Evolutionary conservation across 108 stramenopile genomes (phyloP).

Genomic region (Fragilariopsis cylindrus): DNA sequence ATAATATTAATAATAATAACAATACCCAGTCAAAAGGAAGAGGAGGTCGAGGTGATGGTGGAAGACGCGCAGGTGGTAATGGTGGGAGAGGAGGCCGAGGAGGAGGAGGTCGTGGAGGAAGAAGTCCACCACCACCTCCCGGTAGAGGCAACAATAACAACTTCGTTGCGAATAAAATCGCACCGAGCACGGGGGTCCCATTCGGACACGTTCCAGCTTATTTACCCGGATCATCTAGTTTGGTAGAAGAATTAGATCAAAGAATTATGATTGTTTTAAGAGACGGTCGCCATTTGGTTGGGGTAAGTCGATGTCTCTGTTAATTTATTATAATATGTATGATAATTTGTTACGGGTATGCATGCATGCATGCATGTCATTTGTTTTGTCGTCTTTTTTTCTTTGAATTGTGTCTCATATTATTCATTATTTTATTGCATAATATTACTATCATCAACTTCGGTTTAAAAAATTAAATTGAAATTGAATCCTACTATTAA

Average conservation of each 20-base stretch:
- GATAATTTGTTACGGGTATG: background rate
- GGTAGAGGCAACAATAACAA: conserved; percentile 4
- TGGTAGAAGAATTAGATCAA: conserved; percentile 93
- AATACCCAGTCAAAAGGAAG: background rate
- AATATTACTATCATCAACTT: background rate
- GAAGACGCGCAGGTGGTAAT: background rate
- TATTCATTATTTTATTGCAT: background rate
- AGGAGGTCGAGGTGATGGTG: background rate
- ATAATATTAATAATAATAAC: background rate
- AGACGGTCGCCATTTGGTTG: conserved; percentile 93
- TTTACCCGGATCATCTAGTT: conserved; percentile 90
- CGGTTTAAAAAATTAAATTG: background rate
- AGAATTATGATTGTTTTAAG: conserved; percentile 85
- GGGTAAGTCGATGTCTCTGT: conserved; percentile 42
- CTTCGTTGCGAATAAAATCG: conserved; percentile 7
- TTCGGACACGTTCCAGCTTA: conserved; percentile 85
- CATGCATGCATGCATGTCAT: background rate
- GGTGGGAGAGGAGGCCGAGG: background rate
- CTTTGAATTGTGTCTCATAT: background rate
- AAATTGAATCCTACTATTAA: background rate
- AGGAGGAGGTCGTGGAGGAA: conserved; percentile 6
- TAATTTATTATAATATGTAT: background rate
- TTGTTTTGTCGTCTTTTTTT: background rate
- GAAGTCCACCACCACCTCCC: background rate
- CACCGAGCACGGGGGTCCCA: conserved; percentile 54